A percentile compares a stretch with the other conserved stretches of the same genome.
These are phyloP conservation scores for Yueomyces sp. DNA, from an alignment of 805 yeast species.

Conservation along the genomic window DNA sequence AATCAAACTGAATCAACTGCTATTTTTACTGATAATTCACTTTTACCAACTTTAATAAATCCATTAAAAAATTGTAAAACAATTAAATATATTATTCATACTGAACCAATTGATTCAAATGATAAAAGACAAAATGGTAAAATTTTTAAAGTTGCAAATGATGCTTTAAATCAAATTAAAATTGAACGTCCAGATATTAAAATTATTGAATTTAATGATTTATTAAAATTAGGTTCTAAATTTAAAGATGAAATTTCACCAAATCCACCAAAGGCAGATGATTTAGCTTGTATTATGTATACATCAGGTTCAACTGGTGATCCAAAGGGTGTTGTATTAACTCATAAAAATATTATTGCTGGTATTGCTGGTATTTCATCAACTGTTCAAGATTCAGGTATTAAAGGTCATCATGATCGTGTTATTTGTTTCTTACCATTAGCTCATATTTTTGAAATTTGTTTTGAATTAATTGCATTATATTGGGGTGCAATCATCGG, in stretches of 20 bases:
- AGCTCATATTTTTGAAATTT: constrained; percentile 92
- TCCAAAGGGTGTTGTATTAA: constrained; percentile 64
- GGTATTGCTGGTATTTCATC: constrained; percentile 76
- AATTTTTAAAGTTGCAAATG: constrained; percentile 41
- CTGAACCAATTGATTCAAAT: constrained; percentile 44
- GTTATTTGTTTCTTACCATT: constrained; percentile 83
- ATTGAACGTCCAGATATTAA: constrained; percentile 66
- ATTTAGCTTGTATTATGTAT: constrained; percentile 52
- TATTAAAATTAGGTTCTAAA: constrained; percentile 48
- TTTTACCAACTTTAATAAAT: constrained; percentile 50
- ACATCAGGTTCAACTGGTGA: constrained; percentile 71
- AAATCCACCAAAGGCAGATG: constrained; percentile 34
- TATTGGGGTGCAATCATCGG: constrained; percentile 89
- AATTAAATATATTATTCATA: constrained; percentile 59
- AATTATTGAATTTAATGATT: constrained; percentile 52
- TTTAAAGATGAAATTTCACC: constrained; percentile 29
- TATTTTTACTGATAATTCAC: constrained; percentile 70
- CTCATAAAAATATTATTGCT: constrained; percentile 57
- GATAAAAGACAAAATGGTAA: constrained; percentile 55
- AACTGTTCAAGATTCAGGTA: constrained; percentile 43
- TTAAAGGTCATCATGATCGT: constrained; percentile 38
- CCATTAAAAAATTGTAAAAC: constrained; percentile 54
- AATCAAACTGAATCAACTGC: constrained; percentile 68
- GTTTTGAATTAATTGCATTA: constrained; percentile 64
- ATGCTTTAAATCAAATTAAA: constrained; percentile 45